A percentile compares a stretch with the other conserved stretches of the same genome.
Conservation (phyloP, 371 early-diverging fungal species). For the Lichtheimia hyalospora region DNA sequence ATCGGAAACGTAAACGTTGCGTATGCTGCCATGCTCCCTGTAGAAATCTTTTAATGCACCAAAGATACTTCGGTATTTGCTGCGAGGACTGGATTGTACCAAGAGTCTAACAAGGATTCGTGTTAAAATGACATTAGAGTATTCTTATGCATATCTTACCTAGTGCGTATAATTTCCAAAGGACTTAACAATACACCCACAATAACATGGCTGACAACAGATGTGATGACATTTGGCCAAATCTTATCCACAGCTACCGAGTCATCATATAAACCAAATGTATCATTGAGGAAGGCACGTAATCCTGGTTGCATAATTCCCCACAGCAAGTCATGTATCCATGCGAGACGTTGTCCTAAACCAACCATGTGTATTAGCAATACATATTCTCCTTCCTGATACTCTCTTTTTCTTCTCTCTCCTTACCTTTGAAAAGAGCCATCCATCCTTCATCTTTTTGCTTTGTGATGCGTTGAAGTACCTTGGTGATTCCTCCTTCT, state of each 20-base stretch:
- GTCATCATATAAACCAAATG: constrained; percentile 77
- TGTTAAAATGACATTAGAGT: no score
- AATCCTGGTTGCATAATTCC: constrained; percentile 56
- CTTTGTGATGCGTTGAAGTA: constrained; percentile 34
- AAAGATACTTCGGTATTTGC: constrained; percentile 76
- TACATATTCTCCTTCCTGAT: no score
- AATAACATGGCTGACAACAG: constrained; percentile 69
- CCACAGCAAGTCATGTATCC: not conserved
- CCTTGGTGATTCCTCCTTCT: constrained; percentile 46
- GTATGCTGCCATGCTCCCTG: constrained; percentile 79
- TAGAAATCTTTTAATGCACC: constrained; percentile 74
- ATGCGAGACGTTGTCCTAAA: not conserved
- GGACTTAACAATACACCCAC: constrained; percentile 78
- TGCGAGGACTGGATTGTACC: constrained; percentile 73
- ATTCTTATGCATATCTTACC: constrained; percentile 31
- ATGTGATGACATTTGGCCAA: constrained; percentile 67
- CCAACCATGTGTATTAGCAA: no score
- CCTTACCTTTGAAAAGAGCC: constrained; percentile 54
- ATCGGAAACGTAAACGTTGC: constrained; percentile 61
- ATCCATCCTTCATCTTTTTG: constrained; percentile 70
- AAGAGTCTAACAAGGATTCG: constrained; percentile 16
- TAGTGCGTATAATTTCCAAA: constrained; percentile 73
- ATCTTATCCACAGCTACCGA: constrained; percentile 67
- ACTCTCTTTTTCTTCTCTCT: no score
- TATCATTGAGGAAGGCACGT: constrained; percentile 74